phyloP scores from a whole-genome alignment of 2,329 filamentous ascomycete species.

The Pseudocercospora crystallina region DNA sequence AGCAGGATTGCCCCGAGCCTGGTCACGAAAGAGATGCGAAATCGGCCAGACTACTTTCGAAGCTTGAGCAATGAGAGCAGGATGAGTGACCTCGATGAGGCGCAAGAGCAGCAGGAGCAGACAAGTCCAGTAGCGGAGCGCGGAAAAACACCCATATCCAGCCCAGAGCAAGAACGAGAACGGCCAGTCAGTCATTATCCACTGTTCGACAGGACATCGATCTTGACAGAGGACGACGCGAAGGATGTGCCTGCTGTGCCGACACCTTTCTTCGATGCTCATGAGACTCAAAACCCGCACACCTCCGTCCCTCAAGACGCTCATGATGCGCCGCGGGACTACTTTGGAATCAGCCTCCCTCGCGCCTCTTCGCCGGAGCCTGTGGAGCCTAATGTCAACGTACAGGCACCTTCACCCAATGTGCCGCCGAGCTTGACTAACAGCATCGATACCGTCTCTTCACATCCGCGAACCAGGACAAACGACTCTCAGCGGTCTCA shows the following conservation, averaged over 20 bases:
- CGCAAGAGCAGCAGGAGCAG: conserved; percentile 49
- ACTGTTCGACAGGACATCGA: conserved; percentile 28
- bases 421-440: conserved; percentile 36
- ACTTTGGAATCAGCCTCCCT: conserved; percentile 44
- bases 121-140: conserved; percentile 31
- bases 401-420: conserved; percentile 46
- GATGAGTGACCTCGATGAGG: conserved; percentile 33
- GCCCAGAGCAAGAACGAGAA: conserved; percentile 35
- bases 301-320: conserved; percentile 6
- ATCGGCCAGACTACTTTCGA: conserved; percentile 77
- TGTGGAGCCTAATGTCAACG: conserved; percentile 42
- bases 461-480: conserved; percentile 42
- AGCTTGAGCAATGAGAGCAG: conserved; percentile 60
- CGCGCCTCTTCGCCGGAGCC: conserved; percentile 47
- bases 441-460: conserved; percentile 38
- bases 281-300: conserved; percentile 15
- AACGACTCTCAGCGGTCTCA: conserved; percentile 35
- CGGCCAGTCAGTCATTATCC: conserved; percentile 38
- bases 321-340: conserved; percentile 30
- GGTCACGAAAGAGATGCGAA: conserved; percentile 76
- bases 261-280: conserved; percentile 29
- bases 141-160: conserved; percentile 10
- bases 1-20: conserved; percentile 83
- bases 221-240: conserved; percentile 12
- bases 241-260: conserved; percentile 18